Conservation (phyloP, 1,284 basidiomycete genomes). For the Austroboletus rostrupii region DNA sequence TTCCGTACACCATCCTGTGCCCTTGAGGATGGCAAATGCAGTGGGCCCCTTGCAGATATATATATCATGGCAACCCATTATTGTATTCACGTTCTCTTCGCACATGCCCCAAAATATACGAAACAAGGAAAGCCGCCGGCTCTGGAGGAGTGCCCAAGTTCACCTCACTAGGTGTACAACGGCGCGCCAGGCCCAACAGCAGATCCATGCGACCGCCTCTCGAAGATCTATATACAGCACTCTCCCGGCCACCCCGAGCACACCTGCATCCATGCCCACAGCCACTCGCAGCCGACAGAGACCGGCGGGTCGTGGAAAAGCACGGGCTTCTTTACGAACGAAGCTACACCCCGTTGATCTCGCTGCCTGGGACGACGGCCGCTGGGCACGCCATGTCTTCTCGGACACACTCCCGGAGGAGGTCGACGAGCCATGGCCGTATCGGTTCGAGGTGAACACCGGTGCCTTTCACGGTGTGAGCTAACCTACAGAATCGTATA, state of each 20-base stretch:
- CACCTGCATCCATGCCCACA: slow-evolving; percentile 4
- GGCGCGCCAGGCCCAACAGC: background rate
- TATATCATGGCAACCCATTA: background rate
- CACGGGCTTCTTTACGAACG: background rate
- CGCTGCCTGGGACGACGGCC: slow-evolving; percentile 24
- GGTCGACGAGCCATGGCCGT: slow-evolving; percentile 52
- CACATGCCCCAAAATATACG: slow-evolving; percentile 5
- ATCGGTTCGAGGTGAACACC: slow-evolving; percentile 44
- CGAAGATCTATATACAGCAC: background rate
- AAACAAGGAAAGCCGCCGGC: slow-evolving; percentile 20
- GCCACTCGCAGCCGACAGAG: background rate
- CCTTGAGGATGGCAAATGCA: background rate
- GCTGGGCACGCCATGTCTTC: slow-evolving; percentile 17
- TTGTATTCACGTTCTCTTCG: slow-evolving; percentile 8
- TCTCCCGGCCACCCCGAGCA: background rate
- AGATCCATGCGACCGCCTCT: background rate
- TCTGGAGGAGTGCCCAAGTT: slow-evolving; percentile 14
- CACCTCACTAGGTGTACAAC: slow-evolving; percentile 19
- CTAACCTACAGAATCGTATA: slow-evolving; percentile 17
- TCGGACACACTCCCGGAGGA: slow-evolving; percentile 36
- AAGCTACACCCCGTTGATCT: slow-evolving; percentile 25
- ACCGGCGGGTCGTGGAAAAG: too few relatives aligned
- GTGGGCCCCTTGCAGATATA: background rate
- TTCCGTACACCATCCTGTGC: background rate
- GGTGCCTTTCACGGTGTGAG: background rate